Percentiles rank a stretch among this genome's conserved stretches.
These are phyloP conservation scores for Eragrostis nindensis DNA, from an alignment of 176 grass and related monocot species.

Conservation along the genomic window DNA sequence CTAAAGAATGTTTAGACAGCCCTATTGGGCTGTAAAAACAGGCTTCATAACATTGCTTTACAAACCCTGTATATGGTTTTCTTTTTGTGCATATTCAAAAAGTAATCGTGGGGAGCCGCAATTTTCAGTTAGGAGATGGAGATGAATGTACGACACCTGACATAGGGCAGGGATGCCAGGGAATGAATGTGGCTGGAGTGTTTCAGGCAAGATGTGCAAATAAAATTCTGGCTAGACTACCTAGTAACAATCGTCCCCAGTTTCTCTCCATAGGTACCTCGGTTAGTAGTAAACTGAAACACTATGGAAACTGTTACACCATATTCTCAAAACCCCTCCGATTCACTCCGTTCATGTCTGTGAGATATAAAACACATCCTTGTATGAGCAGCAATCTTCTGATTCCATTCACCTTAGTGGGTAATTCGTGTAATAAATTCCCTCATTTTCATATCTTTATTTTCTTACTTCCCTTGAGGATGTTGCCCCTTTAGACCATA, in stretches of 20 bases:
- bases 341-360: background rate
- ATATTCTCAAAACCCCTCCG: background rate
- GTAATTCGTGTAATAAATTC: background rate
- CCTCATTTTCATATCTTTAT: constrained; percentile 20
- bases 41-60: constrained; percentile 1
- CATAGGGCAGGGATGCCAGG: background rate
- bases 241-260: background rate
- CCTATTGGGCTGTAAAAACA: background rate
- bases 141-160: background rate
- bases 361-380: background rate
- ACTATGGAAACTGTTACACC: background rate
- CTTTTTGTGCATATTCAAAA: background rate
- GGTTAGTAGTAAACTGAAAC: background rate
- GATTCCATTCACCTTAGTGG: constrained; percentile 21
- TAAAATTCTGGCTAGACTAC: background rate
- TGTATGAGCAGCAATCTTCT: background rate
- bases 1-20: constrained; percentile 8
- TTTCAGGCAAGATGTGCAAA: background rate
- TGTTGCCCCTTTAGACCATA: constrained; percentile 25
- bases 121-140: background rate
- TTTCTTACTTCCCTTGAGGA: constrained; percentile 16
- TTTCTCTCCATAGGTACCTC: constrained; percentile 3
- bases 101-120: background rate
- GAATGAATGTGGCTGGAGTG: background rate
- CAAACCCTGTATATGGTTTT: background rate